Evolutionary conservation across 2,329 filamentous ascomycete species (phyloP).

Genomic region (Leptographium lundbergii): DNA sequence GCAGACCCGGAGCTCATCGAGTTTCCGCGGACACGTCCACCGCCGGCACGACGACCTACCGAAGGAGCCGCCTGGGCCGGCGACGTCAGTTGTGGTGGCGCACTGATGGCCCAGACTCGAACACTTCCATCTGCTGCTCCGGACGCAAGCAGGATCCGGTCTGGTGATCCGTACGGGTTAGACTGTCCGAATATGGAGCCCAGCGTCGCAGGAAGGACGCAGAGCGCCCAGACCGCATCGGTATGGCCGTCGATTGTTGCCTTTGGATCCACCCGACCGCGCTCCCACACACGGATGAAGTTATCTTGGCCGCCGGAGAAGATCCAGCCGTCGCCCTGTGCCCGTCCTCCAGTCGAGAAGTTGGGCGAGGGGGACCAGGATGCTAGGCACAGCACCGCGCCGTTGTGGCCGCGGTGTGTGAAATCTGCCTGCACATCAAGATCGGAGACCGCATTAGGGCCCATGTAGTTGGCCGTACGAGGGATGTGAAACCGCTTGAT

Average conservation of each 20-base stretch:
- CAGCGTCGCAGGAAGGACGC: constrained; percentile 74
- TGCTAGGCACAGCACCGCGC: constrained; percentile 74
- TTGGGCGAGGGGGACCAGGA: constrained; percentile 80
- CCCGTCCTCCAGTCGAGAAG: constrained; percentile 79
- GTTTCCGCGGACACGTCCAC: constrained; percentile 73
- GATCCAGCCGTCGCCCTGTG: constrained; percentile 90
- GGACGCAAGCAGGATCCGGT: constrained; percentile 81
- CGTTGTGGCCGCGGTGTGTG: constrained; percentile 88
- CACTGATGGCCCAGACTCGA: constrained; percentile 87
- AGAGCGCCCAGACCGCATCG: constrained; percentile 92
- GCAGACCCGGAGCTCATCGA: constrained; percentile 91
- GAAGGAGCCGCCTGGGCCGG: constrained; percentile 49
- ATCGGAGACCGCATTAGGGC: constrained; percentile 45
- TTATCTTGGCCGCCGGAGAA: constrained; percentile 95
- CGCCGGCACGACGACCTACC: constrained; percentile 37
- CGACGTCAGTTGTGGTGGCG: constrained; percentile 74
- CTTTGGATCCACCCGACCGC: constrained; percentile 87
- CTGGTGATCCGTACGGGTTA: constrained; percentile 63
- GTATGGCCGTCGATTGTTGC: constrained; percentile 88
- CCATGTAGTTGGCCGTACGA: constrained; percentile 45
- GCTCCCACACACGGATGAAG: constrained; percentile 89
- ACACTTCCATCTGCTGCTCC: constrained; percentile 85
- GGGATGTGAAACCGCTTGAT: constrained; percentile 97
- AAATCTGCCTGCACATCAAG: constrained; percentile 89
- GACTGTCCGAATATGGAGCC: constrained; percentile 68